These are phyloP conservation scores for Teratosphaeria epicoccoides DNA, from an alignment of 2,329 filamentous ascomycete genomes.

Conservation along the genomic window DNA sequence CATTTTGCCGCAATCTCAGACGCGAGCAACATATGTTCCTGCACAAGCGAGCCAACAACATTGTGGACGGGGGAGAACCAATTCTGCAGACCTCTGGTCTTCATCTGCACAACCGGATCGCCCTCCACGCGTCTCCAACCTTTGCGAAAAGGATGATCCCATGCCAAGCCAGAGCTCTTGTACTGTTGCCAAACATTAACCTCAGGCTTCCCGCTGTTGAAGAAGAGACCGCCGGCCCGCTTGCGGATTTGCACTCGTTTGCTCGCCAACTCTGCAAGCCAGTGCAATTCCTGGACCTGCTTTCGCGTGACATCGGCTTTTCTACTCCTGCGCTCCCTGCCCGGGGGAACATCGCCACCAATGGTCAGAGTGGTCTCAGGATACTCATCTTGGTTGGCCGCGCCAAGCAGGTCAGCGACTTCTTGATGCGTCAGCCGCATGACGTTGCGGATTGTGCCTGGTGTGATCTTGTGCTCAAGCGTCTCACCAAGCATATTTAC, in stretches of 20 bases:
- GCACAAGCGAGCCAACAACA: conserved; percentile 24
- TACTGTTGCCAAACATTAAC: conserved; percentile 28
- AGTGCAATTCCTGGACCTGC: conserved; percentile 23
- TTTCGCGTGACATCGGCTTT: conserved; percentile 19
- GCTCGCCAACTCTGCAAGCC: conserved; percentile 27
- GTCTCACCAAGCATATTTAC: conserved; percentile 42
- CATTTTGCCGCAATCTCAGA: conserved; percentile 41
- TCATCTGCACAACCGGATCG: conserved; percentile 35
- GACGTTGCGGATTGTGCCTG: conserved; percentile 46
- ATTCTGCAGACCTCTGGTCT: conserved; percentile 25
- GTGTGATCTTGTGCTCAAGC: conserved; percentile 43
- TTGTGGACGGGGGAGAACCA: conserved; percentile 16
- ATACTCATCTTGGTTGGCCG: conserved; percentile 1
- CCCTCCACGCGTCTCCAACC: conserved; percentile 29
- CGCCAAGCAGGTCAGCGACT: conserved; percentile 12
- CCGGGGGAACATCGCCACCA: conserved; percentile 23
- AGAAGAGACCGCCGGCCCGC: conserved; percentile 29
- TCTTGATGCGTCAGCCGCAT: conserved; percentile 40
- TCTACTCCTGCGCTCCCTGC: conserved; percentile 1
- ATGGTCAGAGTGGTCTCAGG: conserved; percentile 17
- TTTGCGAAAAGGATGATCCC: conserved; percentile 31
- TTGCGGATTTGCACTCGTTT: conserved; percentile 25
- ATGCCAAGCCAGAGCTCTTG: conserved; percentile 26
- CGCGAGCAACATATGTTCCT: conserved; percentile 47
- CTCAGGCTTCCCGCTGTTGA: conserved; percentile 20